Conservation (phyloP, 2,329 filamentous ascomycete species). For the Fusarium tjaetaba region DNA sequence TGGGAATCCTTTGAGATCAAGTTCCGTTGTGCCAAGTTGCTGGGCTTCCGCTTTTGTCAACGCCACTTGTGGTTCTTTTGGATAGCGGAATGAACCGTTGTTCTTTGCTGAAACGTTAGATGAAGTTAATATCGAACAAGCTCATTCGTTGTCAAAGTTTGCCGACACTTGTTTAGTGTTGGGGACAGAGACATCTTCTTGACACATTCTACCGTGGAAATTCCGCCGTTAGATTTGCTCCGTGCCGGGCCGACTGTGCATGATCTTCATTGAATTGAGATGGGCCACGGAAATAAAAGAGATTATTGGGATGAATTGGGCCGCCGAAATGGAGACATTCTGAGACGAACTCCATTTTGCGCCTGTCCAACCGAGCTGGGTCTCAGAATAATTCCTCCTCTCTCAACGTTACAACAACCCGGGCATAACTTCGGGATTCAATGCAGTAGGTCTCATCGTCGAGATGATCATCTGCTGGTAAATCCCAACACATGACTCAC, state of each 20-base stretch:
- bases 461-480: neutral
- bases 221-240: neutral
- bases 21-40: neutral
- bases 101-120: neutral
- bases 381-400: neutral
- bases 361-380: neutral
- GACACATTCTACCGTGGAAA: neutral
- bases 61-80: neutral
- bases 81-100: neutral
- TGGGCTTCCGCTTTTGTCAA: neutral
- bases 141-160: neutral
- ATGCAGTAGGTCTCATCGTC: rapidly evolving
- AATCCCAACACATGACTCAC: neutral
- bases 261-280: neutral
- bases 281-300: neutral
- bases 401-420: rapidly evolving
- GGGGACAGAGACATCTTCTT: neutral
- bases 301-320: neutral
- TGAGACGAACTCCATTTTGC: neutral
- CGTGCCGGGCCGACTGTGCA: neutral
- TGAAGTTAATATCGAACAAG: neutral
- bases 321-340: neutral
- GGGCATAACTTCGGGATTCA: neutral
- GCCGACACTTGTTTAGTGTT: neutral
- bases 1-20: neutral